These are phyloP conservation scores for Afroboletus lepidellus DNA, from an alignment of 1,284 basidiomycete genomes.

Conservation along the genomic window DNA sequence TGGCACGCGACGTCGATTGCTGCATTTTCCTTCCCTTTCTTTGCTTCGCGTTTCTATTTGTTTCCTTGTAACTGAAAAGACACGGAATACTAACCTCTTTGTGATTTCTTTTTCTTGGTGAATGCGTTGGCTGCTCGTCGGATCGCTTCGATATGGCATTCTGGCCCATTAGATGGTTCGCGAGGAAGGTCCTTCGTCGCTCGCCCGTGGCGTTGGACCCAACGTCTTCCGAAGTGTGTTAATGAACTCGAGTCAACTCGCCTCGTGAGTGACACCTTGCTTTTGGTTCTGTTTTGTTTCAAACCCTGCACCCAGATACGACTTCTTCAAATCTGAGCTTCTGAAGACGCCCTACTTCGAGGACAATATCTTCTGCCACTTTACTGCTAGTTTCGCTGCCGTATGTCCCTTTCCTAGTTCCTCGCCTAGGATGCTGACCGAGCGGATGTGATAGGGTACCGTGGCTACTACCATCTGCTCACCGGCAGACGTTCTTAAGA, in stretches of 20 bases:
- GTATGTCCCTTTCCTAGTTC: conserved; percentile 40
- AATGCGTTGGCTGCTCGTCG: not conserved
- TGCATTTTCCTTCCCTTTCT: not conserved
- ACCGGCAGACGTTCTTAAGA: conserved; percentile 90
- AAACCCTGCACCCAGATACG: conserved; percentile 55
- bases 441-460: conserved; percentile 57
- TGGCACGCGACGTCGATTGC: too few species aligned
- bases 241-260: conserved; percentile 92
- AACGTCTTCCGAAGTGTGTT: conserved; percentile 84
- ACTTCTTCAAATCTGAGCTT: conserved; percentile 84
- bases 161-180: conserved; percentile 64
- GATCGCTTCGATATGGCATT: not conserved
- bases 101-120: not conserved
- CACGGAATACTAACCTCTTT: conserved; percentile 5
- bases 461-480: conserved; percentile 94
- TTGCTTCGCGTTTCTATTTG: not conserved
- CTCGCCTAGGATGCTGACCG: not conserved
- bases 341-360: conserved; percentile 68
- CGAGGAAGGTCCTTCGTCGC: conserved; percentile 77
- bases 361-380: conserved; percentile 82
- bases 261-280: conserved; percentile 40
- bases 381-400: conserved; percentile 82
- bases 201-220: conserved; percentile 78
- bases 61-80: not conserved
- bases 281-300: not conserved